Percentiles rank a stretch among this genome's conserved stretches.
These are phyloP conservation scores for Primulina huaijiensis DNA, from an alignment of 257 asterid species.

Conservation along the genomic window DNA sequence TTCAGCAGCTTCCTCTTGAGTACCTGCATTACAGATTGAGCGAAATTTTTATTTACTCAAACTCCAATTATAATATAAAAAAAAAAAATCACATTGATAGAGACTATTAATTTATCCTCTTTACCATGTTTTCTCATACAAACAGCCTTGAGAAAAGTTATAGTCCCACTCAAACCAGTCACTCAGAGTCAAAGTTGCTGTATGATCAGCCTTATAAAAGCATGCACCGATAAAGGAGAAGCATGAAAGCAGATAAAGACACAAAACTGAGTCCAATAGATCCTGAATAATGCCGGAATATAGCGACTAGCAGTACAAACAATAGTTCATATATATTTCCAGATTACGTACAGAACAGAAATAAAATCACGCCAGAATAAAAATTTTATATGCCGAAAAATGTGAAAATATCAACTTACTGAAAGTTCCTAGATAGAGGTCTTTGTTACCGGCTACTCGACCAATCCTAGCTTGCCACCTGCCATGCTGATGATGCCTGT, in stretches of 20 bases:
- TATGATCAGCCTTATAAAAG: constrained; percentile 39
- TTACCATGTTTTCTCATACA: constrained; percentile 30
- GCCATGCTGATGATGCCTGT: constrained; percentile 74
- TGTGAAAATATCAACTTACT: constrained; percentile 34
- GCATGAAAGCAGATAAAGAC: constrained; percentile 16
- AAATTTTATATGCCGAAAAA: not conserved
- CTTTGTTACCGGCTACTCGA: constrained; percentile 78
- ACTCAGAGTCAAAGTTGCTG: constrained; percentile 37
- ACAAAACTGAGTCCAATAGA: not conserved
- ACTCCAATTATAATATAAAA: not conserved
- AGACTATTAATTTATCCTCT: not conserved
- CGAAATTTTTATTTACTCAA: too few species aligned
- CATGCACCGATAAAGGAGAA: constrained; percentile 8
- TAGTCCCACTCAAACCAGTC: constrained; percentile 27
- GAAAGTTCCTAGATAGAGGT: constrained; percentile 71
- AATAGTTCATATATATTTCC: not conserved
- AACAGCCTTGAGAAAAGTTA: constrained; percentile 35
- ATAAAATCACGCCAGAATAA: not conserved
- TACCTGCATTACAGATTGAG: constrained; percentile 30
- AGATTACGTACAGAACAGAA: not conserved
- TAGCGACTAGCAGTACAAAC: not conserved
- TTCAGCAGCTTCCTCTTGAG: constrained; percentile 74
- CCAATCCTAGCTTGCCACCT: constrained; percentile 84
- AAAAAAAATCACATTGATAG: constrained; percentile 3
- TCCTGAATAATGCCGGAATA: constrained; percentile 2